These are phyloP conservation scores for Aureococcus anophagefferens DNA, from an alignment of 108 stramenopile genomes.

Conservation along the genomic window DNA sequence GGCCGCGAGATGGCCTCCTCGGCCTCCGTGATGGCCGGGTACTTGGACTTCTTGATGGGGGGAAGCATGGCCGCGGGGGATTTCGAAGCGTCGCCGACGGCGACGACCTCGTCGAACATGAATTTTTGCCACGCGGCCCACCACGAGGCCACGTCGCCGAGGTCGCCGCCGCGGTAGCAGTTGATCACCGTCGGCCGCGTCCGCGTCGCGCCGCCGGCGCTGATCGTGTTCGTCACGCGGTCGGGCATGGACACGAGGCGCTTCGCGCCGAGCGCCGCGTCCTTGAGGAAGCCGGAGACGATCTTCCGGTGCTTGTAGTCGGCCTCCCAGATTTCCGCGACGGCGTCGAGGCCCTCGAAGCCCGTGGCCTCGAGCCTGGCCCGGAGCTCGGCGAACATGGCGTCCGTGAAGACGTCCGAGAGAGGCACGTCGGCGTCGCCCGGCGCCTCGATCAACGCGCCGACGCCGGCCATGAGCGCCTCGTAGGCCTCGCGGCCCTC, in stretches of 20 bases:
- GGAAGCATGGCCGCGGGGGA: slow-evolving; percentile 64
- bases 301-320: slow-evolving; percentile 75
- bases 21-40: slow-evolving; percentile 65
- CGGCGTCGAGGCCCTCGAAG: slow-evolving; percentile 37
- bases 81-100: slow-evolving; percentile 9
- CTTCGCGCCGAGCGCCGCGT: slow-evolving; percentile 66
- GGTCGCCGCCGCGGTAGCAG: slow-evolving; percentile 63
- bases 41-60: slow-evolving; percentile 73
- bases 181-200: slow-evolving; percentile 87
- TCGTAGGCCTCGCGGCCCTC: slow-evolving; percentile 58
- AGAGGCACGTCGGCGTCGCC: slow-evolving; percentile 71
- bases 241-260: slow-evolving; percentile 88
- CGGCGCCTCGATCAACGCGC: slow-evolving; percentile 65
- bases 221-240: slow-evolving; percentile 81
- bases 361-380: slow-evolving; percentile 45
- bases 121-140: slow-evolving; percentile 78
- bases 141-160: slow-evolving; percentile 59
- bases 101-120: slow-evolving; percentile 57
- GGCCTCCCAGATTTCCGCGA: slow-evolving; percentile 58
- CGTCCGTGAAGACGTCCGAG: slow-evolving; percentile 64
- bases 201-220: slow-evolving; percentile 37
- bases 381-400: slow-evolving; percentile 68
- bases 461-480: slow-evolving; percentile 65
- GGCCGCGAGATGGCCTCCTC: slow-evolving; percentile 75
- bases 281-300: slow-evolving; percentile 72